These are phyloP conservation scores for Geosiphon pyriformis DNA, from an alignment of 192 early-diverging fungal species.

Conservation along the genomic window DNA sequence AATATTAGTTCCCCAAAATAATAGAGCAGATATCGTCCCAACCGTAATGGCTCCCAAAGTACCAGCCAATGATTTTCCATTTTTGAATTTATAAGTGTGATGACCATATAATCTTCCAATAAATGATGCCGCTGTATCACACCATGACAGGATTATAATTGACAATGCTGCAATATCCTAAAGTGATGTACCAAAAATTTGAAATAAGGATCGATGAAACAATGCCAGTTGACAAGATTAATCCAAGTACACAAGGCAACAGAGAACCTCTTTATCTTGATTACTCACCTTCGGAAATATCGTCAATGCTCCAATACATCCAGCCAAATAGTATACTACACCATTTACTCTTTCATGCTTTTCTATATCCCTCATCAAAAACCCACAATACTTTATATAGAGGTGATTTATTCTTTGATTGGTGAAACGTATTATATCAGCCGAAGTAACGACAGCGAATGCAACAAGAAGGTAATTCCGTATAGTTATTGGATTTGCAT, in stretches of 20 bases:
- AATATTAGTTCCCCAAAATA: conserved; percentile 26
- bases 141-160: conserved; percentile 43
- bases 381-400: conserved; percentile 34
- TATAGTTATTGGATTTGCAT: conserved; percentile 21
- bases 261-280: neutral
- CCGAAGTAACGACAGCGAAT: conserved; percentile 25
- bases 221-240: conserved; percentile 5
- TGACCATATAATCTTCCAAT: conserved; percentile 37
- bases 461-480: conserved; percentile 20
- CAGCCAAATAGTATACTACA: conserved; percentile 37
- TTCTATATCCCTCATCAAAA: conserved; percentile 42
- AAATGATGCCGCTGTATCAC: conserved; percentile 42
- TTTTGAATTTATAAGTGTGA: conserved; percentile 33
- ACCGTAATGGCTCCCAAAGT: conserved; percentile 33
- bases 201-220: neutral
- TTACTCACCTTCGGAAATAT: conserved; percentile 20
- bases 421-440: conserved; percentile 37
- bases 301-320: conserved; percentile 22
- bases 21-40: conserved; percentile 30
- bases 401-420: conserved; percentile 32
- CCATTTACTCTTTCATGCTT: conserved; percentile 33
- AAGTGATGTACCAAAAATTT: neutral
- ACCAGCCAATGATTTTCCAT: conserved; percentile 41
- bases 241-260: conserved; percentile 30
- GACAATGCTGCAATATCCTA: conserved; percentile 40